Conservation (phyloP, 2,329 filamentous ascomycete species). For the Kalmusia sp. region DNA sequence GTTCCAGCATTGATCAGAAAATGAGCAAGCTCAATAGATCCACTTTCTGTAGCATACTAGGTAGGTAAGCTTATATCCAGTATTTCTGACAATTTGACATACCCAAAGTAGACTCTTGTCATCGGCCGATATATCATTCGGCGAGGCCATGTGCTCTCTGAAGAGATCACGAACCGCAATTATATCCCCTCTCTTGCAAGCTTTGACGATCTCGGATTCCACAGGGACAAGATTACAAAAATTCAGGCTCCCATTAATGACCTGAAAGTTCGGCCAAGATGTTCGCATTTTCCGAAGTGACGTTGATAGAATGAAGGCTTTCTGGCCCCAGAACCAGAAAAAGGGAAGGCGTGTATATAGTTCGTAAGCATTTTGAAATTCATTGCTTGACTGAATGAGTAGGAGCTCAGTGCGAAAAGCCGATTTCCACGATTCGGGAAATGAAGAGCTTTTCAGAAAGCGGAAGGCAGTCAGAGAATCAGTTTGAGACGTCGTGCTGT, state of each 20-base stretch:
- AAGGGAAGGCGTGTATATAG: neutral
- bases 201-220: conserved; percentile 2
- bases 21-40: neutral
- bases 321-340: neutral
- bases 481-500: too few species aligned
- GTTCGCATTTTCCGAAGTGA: neutral
- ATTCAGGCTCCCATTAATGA: conserved; percentile 1
- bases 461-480: too few species aligned
- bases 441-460: too few species aligned
- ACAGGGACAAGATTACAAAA: conserved; percentile 1
- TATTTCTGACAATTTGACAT: neutral
- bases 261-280: neutral
- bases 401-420: neutral
- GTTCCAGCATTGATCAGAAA: conserved; percentile 9
- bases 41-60: conserved; percentile 7
- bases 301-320: neutral
- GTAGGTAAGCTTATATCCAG: neutral
- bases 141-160: conserved; percentile 2
- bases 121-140: conserved; percentile 6
- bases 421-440: neutral
- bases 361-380: conserved; percentile 7
- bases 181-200: conserved; percentile 12
- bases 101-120: conserved; percentile 1
- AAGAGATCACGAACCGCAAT: conserved; percentile 7
- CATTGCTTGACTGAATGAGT: neutral